Conservation (phyloP, 345 rosid species). For the Ricinus communis region DNA sequence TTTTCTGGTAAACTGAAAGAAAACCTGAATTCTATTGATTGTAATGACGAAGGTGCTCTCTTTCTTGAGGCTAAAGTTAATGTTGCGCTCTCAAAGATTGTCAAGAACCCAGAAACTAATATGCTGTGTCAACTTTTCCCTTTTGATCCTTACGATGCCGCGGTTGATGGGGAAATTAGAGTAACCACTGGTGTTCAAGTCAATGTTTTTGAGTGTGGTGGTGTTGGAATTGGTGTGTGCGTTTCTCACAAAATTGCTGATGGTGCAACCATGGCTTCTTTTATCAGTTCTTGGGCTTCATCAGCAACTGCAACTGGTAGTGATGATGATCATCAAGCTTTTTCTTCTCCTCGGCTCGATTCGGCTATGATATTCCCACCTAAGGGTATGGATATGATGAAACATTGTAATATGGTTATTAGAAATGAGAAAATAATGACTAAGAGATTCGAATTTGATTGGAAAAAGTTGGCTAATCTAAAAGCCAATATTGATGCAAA, state of each 20-base stretch:
- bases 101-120: not conserved
- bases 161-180: not conserved
- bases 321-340: not conserved
- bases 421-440: constrained; percentile 10
- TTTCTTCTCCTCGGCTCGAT: not conserved
- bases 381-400: constrained; percentile 6
- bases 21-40: not conserved
- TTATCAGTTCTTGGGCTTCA: constrained; percentile 8
- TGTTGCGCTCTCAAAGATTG: constrained; percentile 3
- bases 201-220: not conserved
- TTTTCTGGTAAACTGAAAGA: not conserved
- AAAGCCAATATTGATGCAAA: not conserved
- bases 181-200: not conserved
- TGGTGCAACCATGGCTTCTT: not conserved
- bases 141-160: not conserved
- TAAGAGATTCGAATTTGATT: not conserved
- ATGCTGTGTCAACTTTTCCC: constrained; percentile 7
- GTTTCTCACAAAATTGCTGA: constrained; percentile 15
- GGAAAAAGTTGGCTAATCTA: constrained; percentile 1
- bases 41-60: constrained; percentile 2
- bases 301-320: not conserved
- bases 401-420: not conserved
- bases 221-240: constrained; percentile 11
- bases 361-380: not conserved
- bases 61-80: constrained; percentile 10